Evolutionary conservation across 2,329 filamentous ascomycete genomes (phyloP), one percentile per base, ranked within the genome.

Genomic region (Emmonsia crescens): DNA sequence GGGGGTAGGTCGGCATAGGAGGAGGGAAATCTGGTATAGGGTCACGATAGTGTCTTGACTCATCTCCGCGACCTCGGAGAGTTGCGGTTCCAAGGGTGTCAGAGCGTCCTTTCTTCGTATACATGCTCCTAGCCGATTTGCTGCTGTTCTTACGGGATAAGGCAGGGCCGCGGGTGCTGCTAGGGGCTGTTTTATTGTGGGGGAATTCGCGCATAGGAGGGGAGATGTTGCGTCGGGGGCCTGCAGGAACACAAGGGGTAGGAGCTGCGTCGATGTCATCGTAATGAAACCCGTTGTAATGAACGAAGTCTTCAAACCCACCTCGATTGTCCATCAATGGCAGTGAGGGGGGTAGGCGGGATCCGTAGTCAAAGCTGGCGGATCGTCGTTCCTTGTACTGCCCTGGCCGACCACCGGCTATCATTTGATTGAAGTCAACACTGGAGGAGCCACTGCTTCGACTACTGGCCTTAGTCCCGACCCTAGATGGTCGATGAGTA

Each of bases 221-320:
- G 29, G 78, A 76, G 49, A 75, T 76, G 54, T 74, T 68, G 66
- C 82, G 77, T 64, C 91, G 85, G 61, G 92, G 90, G 5, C 92
- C 92, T 57, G 82, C 87, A 40, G 90, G 91, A 42, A 96, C 82
- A 33, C 86, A 92, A 5, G 93, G 93, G 44, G 88, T 93, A 16
- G 93, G 92, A 31, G 91, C 92, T 59, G 91, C 89, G 71, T 94
- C 89, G 75, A 87, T 85, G 68, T 88, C 83, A 58, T 75, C 63
- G 60, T 65, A 66, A 42, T 49, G 40, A 27, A 40, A 33, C 51
- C 57, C 33, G n/a, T 48, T 56, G 52, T 64, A 60, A 62, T 52
- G 60, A 46, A 57, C 40, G 46, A 49, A 38, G 3, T 48, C 42
- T 29, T 61, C 54, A 36, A 51, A 57, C 46, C 40, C 31, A 52